Base-by-base conservation (phyloP, 2,329 filamentous ascomycete genomes). In the Elsinoe ampelina region DNA sequence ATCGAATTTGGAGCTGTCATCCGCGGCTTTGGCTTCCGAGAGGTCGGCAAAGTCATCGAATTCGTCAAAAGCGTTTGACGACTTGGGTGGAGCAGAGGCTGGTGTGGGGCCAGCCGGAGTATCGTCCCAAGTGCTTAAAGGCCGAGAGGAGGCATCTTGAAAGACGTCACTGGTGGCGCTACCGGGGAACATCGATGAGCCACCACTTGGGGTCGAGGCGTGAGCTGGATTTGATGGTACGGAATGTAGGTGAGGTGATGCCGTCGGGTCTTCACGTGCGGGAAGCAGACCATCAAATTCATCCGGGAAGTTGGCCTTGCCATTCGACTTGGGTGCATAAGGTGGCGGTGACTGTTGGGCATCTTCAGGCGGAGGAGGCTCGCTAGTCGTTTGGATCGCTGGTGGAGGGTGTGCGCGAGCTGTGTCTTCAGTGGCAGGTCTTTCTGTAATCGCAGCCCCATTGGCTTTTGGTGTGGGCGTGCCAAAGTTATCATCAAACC, bases 401-500 rank as follows among this genome's bases (percentile, higher is more conserved):
- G 54, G 54, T 38, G 54, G 54, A 47, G 38, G 83, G 1, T 73
- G 67, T 19, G 80, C 80, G 15, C 83, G 83, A 5, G 82, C 81
- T 13, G 72, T 71, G 64, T 85, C 80, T 39, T 80, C 78, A 58
- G 74, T 73, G 1, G 45, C 39, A 26, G 32, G 45, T 2, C 20
- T 59, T 6, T 26, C 36, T 15, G 42, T 11, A 3, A 26, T 47
- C 42, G 55, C 41, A n/a, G 52, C 57, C 13, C 61, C 59, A n/a
- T 58, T 58, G 58, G 52, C 10, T 52, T 54, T 64, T 1, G 76
- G 71, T 42, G 74, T 78, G 30, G 81, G 79, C 12, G 87, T 83
- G 0, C 87, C 85, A 68, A 97, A 97, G 70, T 96, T 86, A 67
- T 98, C 93, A 51, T 95, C 92, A 67, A 97, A 97, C 0, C 91